phyloP scores from a whole-genome alignment of 2,329 filamentous ascomycete genomes.

The Zymoseptoria crescenta region DNA sequence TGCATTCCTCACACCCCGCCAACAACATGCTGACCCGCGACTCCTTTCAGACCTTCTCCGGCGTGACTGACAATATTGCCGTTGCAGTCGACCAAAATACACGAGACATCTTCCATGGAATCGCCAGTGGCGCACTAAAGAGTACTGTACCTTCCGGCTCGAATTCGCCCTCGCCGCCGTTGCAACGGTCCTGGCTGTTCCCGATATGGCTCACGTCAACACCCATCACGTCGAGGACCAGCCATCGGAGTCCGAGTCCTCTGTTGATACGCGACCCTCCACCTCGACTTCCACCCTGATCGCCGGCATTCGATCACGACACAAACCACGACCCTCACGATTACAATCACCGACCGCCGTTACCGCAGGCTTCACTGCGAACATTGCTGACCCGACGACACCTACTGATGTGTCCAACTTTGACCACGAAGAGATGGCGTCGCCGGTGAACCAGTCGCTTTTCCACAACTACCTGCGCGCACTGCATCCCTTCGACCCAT shows the following conservation, averaged over 20 bases:
- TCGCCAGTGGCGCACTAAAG: not conserved
- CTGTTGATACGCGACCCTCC: not conserved
- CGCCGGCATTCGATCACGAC: not conserved
- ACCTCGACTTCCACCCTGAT: not conserved
- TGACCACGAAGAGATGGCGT: slow-evolving; percentile 4
- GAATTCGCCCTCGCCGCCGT: not conserved
- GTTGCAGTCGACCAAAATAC: not conserved
- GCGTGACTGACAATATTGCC: not conserved
- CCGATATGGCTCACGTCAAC: not conserved
- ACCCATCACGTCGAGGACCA: not conserved
- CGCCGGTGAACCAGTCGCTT: slow-evolving; percentile 42
- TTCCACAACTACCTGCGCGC: slow-evolving; percentile 95
- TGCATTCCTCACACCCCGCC: not conserved
- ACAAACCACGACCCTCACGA: not conserved
- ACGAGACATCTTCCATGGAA: not conserved
- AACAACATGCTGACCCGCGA: not conserved
- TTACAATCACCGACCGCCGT: slow-evolving; percentile 3
- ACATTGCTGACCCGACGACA: slow-evolving; percentile 15
- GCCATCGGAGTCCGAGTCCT: not conserved
- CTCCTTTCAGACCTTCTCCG: not conserved
- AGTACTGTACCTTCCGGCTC: not conserved
- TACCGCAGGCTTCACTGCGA: slow-evolving; percentile 16
- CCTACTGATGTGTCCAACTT: slow-evolving; percentile 11
- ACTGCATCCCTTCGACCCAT: slow-evolving; percentile 85
- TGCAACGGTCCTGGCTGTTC: not conserved